phyloP scores from a whole-genome alignment of 2,329 filamentous ascomycete genomes.

The Fusarium sarcochroum region DNA sequence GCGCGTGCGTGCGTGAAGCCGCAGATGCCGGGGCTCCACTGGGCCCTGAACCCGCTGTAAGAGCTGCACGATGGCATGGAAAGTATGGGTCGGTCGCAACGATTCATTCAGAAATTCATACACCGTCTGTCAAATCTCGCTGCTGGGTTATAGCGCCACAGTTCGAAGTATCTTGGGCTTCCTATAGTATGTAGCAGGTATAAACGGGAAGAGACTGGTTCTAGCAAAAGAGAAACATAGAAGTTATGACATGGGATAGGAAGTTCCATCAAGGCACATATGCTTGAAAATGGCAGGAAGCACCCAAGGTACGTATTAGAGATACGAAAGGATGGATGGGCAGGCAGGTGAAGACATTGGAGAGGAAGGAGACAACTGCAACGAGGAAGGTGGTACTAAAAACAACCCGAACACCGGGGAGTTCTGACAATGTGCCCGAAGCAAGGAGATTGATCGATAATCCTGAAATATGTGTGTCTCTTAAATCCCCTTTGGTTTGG shows the following conservation, averaged over 20 bases:
- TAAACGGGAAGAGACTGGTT: neutral
- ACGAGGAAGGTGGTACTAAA: conserved; percentile 7
- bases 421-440: neutral
- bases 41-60: conserved; percentile 19
- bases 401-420: neutral
- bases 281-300: conserved; percentile 1
- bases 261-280: no score
- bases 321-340: neutral
- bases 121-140: conserved; percentile 3
- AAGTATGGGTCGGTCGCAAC: neutral
- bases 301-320: neutral
- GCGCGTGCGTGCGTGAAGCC: conserved; percentile 18
- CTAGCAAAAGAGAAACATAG: no score
- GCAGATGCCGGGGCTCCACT: conserved; percentile 31
- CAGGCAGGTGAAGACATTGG: neutral
- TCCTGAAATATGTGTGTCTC: neutral
- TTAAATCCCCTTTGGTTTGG: neutral
- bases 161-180: neutral
- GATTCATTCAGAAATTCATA: conserved; percentile 1
- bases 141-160: neutral
- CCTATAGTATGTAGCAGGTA: neutral
- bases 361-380: conserved; percentile 10
- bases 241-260: no score
- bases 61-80: conserved; percentile 7
- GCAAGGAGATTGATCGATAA: conserved; percentile 6